Base-by-base conservation (phyloP, 164 flowering plant species). In the Magnolia sinica region DNA sequence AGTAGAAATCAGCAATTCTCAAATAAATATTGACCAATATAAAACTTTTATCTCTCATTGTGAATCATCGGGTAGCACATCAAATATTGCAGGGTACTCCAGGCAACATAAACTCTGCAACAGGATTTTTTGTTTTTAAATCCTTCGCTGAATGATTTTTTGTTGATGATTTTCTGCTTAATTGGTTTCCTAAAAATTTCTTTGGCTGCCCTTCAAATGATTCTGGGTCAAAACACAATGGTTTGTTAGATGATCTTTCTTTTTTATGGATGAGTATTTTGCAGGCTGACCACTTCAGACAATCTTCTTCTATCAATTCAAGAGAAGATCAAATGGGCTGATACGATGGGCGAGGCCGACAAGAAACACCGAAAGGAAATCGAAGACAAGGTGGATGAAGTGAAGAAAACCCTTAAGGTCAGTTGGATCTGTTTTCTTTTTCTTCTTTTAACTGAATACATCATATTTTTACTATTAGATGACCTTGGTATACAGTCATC, bases 311-410 rank as follows among this genome's bases (percentile, higher is more conserved):
- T 86, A 49, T 81, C 97, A 59, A 95, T 95, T 76, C 97, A 95
- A 87, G 98, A 93, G 76, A 93, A 95, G 88, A 93, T 95, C 72
- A 95, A 92, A 71, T 95, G 98, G 97, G 98, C 97, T 16, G 98
- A 95, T 85, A 73, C 87, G 7, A 93, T 90, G 95, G 87, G 88
- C 82, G 97, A 93, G 75, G 68, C 83, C 78, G 91, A 89, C 84
- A 92, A 85, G 86, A 92, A 90, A 79, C 96, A 92, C 81, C 71
- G 74, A 23, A 95, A 93, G 79, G 97, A 95, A 64, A 79, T 91
- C 16, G 97, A 90, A 76, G 98, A 90, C 18, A 86, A 74, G 80
- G 82, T 87, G 73, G 98, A 95, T 58, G 97, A 93, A 84, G 87
- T 84, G 45, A 95, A 93, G 86, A 91, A 88, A 84, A 79, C 92